Percentiles rank a stretch among this genome's conserved stretches.
These are phyloP conservation scores for Senecio squalidus DNA, from an alignment of 140 eudicot genomes.

Conservation along the genomic window DNA sequence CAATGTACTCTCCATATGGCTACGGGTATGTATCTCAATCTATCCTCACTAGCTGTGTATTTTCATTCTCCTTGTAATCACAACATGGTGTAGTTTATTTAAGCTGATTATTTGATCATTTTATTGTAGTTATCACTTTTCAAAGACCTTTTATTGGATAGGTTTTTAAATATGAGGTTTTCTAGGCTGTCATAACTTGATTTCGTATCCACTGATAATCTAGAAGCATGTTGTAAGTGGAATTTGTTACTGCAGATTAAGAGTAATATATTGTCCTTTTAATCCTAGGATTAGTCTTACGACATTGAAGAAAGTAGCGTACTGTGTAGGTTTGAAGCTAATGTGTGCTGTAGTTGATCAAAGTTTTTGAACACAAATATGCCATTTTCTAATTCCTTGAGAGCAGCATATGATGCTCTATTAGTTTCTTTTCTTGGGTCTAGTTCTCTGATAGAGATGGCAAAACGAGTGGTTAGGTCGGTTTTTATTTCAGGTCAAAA, in stretches of 20 bases:
- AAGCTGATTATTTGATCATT: background rate
- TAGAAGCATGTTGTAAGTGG: background rate
- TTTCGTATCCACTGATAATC: background rate
- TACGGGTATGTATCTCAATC: slow-evolving; percentile 57
- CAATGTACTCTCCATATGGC: slow-evolving; percentile 63
- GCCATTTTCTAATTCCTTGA: no score
- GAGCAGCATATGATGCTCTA: no score
- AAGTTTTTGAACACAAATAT: no score
- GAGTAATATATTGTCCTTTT: background rate
- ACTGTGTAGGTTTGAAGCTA: background rate
- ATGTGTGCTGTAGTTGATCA: background rate
- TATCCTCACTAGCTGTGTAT: slow-evolving; percentile 3
- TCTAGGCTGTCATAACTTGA: background rate
- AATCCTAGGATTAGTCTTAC: background rate
- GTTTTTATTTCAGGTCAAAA: no score
- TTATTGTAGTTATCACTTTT: background rate
- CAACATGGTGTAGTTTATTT: background rate
- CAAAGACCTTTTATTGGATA: background rate
- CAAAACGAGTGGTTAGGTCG: no score
- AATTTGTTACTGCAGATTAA: background rate
- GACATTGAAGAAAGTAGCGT: background rate
- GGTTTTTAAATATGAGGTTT: no score
- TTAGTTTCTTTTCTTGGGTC: no score
- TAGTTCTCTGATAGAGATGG: no score
- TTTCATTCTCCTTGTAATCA: background rate